Evolutionary conservation across 2,329 filamentous ascomycete species (phyloP), one percentile per base, ranked within the genome.

Genomic region (Pseudogymnoascus sp.): DNA sequence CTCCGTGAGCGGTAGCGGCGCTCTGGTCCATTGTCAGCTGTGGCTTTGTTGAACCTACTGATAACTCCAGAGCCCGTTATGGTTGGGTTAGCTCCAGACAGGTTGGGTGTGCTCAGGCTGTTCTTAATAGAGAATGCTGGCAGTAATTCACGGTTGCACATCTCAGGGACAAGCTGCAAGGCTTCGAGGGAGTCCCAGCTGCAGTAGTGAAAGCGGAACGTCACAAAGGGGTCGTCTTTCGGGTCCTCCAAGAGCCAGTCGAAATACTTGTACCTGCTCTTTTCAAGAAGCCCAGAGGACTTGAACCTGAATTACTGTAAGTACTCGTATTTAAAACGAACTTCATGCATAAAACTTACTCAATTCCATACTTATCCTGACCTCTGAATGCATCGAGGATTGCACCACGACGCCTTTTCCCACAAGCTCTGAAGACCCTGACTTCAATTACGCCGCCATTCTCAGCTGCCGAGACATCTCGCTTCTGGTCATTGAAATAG

Each of bases 381-480:
- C 73, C 72, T 50, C 77, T 77, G 65, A 79, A 82, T n/a, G 73
- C 70, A 10, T 75, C 70, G 23, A 82, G 69, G 14, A 73, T 73
- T 10, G 77, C 76, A 4, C 77, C 74, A 53, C 75, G 75, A 65
- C 77, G 73, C 63, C 72, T 76, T 42, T 81, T 76, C 5, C 77
- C 77, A 62, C 73, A 77, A n/a, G 82, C 80, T 23, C 82, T 77
- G 67, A 82, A 84, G 8, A 79, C 77, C 37, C 77, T 76, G 2
- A 85, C 71, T 65, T 84, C 80, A 59, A 86, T 81, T 2, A 83
- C 69, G 1, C 83, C 83, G 10, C 82, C 83, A 67, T 85, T 80
- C 59, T 80, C 76, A 7, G 80, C 80, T 2, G 77, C 73, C 2
- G 77, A 76, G 1, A 44, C 35, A 2, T 59, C 60, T 61, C 38